Base-by-base conservation (phyloP, 306 rosid genomes). In the Trifolium dubium region DNA sequence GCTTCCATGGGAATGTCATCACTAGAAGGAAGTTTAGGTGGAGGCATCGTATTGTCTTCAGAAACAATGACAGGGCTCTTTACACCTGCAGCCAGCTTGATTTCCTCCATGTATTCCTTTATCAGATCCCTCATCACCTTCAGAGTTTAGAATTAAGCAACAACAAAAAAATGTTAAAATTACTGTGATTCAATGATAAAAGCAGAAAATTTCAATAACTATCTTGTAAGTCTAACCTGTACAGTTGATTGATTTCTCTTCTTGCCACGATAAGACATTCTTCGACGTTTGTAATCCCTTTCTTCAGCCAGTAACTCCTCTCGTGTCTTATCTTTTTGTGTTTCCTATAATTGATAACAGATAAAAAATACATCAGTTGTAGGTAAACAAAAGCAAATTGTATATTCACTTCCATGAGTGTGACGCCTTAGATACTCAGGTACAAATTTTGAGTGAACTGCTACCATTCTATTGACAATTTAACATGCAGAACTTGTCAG, bases 201-300 rank as follows among this genome's bases (percentile, higher is more conserved):
- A 65, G 77, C 60, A 59, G 39, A 74, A 51, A 74, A 59, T 29
- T 35, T 77, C 64, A 62, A 49, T n/a, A 73, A 41, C 50, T 15
- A 69, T 17, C 50, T 78, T 34, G 28, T 37, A 75, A 13, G 64
- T 67, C 85, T 71, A 83, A 94, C 98, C 94, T 94, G 92, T 72
- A 86, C 32, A 71, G 85, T 63, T 72, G 92, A 78, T 69, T 90
- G 82, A 81, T 89, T 93, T 68, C 72, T 77, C 85, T 91, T 94
- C 89, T 89, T 91, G 60, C 96, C 98, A 78, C 98, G 97, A 75
- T 94, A 94, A 61, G 98, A 88, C 96, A 88, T 94, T 75, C 97
- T 89, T 75, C 97, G 87, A 44, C 98, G 89, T 80, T 94, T 94
- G 86, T 86, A 89, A 82, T 94, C 98, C 80, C 98, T 89, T 83